Conservation (phyloP, 331 rosid genomes). For the Erythrophleum ivorense region DNA sequence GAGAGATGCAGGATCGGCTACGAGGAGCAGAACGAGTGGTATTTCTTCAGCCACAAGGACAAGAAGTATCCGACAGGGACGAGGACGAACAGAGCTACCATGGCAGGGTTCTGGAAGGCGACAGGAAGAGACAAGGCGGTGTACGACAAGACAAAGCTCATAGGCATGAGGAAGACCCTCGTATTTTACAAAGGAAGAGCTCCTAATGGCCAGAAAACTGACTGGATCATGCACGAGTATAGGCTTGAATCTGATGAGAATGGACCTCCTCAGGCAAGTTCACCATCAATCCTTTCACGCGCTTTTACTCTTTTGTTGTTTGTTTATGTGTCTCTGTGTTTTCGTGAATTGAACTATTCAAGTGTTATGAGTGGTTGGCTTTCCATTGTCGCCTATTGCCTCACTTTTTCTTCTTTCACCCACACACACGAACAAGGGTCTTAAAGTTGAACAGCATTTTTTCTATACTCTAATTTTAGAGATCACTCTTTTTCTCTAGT, state of each 20-base stretch:
- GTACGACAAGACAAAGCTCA: slow-evolving; percentile 69
- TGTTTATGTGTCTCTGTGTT: slow-evolving; percentile 11
- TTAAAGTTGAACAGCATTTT: slow-evolving; percentile 3
- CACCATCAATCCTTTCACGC: background rate
- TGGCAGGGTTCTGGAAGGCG: slow-evolving; percentile 97
- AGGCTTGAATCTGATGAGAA: slow-evolving; percentile 82
- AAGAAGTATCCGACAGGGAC: slow-evolving; percentile 88
- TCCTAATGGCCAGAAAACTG: slow-evolving; percentile 92
- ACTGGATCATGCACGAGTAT: slow-evolving; percentile 98
- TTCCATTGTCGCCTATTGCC: background rate
- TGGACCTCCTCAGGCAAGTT: slow-evolving; percentile 86
- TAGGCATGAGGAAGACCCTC: slow-evolving; percentile 98
- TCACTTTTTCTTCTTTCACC: slow-evolving; percentile 27
- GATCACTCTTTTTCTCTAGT: background rate
- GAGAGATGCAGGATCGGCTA: slow-evolving; percentile 92
- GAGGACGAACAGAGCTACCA: slow-evolving; percentile 89
- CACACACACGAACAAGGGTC: slow-evolving; percentile 19
- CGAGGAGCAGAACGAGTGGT: slow-evolving; percentile 95
- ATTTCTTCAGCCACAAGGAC: slow-evolving; percentile 94
- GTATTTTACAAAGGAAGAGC: slow-evolving; percentile 98
- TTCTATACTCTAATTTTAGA: background rate
- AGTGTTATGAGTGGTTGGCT: slow-evolving; percentile 40
- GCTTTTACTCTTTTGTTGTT: slow-evolving; percentile 22
- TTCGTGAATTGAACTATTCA: background rate
- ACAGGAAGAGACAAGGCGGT: slow-evolving; percentile 96